A percentile compares a stretch with the other conserved stretches of the same genome.
These are phyloP conservation scores for Stephania japonica DNA, from an alignment of 164 flowering plant genomes.

Conservation along the genomic window DNA sequence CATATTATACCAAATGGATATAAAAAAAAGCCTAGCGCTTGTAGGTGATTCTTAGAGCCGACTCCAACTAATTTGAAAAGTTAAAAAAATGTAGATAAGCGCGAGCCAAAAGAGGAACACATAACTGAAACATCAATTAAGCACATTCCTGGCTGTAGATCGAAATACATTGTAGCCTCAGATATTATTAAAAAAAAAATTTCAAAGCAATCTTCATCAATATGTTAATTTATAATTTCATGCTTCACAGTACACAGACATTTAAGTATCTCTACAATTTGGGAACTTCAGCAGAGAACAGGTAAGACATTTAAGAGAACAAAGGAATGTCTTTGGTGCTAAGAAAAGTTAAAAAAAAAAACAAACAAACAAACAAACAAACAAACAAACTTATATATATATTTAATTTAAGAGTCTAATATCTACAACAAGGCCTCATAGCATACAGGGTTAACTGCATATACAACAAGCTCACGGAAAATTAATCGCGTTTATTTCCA, in stretches of 20 bases:
- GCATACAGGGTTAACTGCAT: conserved; percentile 7
- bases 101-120: neutral
- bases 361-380: neutral
- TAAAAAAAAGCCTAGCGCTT: too few species aligned
- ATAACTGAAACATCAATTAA: neutral
- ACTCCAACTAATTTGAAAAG: too few species aligned
- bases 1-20: too few species aligned
- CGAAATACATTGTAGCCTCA: neutral
- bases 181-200: neutral
- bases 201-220: neutral
- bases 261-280: neutral
- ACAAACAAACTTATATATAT: neutral
- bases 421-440: conserved; percentile 6
- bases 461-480: neutral
- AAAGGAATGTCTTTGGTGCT: conserved; percentile 2
- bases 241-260: neutral
- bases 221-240: neutral
- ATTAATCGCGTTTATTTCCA: conserved; percentile 4
- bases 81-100: neutral
- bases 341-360: neutral
- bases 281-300: neutral
- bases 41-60: too few species aligned
- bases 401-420: conserved; percentile 5
- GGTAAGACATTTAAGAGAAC: neutral
- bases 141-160: neutral